Percentiles rank a stretch among this genome's conserved stretches.
These are phyloP conservation scores for Pneumocystis wakefieldiae DNA, from an alignment of 1,139 yeast species.

Conservation along the genomic window DNA sequence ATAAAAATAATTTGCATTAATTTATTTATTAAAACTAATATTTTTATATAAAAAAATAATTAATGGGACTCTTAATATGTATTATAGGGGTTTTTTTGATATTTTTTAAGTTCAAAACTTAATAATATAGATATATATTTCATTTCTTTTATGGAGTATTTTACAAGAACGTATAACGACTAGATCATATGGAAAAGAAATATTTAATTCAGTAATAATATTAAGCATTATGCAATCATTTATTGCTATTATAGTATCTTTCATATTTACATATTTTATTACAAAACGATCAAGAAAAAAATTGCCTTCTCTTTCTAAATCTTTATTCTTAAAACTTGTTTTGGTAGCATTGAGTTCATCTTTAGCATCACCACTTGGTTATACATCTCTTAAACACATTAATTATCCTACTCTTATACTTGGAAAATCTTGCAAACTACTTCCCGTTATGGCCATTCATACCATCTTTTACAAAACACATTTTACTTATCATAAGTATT, in stretches of 20 bases:
- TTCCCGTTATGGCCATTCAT: slow-evolving; percentile 84
- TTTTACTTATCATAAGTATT: slow-evolving; percentile 63
- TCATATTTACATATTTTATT: slow-evolving; percentile 62
- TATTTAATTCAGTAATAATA: not conserved
- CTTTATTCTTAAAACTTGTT: slow-evolving; percentile 32
- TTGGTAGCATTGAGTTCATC: slow-evolving; percentile 67
- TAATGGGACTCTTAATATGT: not conserved
- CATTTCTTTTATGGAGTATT: slow-evolving; percentile 47
- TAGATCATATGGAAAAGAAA: slow-evolving; percentile 47
- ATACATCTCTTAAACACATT: slow-evolving; percentile 61
- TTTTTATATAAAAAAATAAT: not conserved
- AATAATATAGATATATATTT: not conserved
- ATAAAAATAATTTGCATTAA: not conserved
- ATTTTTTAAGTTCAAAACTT: not conserved
- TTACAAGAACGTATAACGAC: slow-evolving; percentile 79
- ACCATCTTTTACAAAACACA: slow-evolving; percentile 51
- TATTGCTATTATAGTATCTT: slow-evolving; percentile 35
- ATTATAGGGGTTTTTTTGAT: not conserved
- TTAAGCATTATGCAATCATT: not conserved
- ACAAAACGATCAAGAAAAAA: slow-evolving; percentile 28
- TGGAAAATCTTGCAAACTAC: slow-evolving; percentile 83
- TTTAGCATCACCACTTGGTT: slow-evolving; percentile 65
- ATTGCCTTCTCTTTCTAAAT: slow-evolving; percentile 21
- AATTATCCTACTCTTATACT: slow-evolving; percentile 72
- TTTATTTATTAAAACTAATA: not conserved